Base-by-base conservation (phyloP, 768 basidiomycete species). In the Pleurotus tuber-regium region DNA sequence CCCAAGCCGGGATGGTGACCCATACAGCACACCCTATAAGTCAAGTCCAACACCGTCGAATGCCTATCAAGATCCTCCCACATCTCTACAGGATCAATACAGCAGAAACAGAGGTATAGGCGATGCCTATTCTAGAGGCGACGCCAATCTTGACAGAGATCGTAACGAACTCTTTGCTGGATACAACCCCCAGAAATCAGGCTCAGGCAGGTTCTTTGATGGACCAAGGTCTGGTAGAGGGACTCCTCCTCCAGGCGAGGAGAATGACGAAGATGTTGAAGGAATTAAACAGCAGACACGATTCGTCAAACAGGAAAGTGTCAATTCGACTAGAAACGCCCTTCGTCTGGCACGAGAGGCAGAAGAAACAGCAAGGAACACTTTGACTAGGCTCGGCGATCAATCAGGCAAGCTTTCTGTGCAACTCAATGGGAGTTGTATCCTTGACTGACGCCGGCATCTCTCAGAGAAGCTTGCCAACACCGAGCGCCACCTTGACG, bases 401-500 rank as follows among this genome's bases (percentile, higher is more conserved):
- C 96, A 99, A 70, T 98, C 95, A 19, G 96, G 96, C 96, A 54
- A 23, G 82, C 65, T 25, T 23, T 25, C 6, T 4, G 24, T n/a
- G 24, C 3, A 12, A 28, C 23, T 48, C 19, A 16, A 9, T 3
- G 28, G 30, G 48, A 10, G 24, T 48, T 33, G 25, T 36, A 52
- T 43, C 23, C 50, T 43, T 52, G 28, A 51, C 50, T 55, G 7
- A 43, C 36, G 6, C 26, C 25, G 55, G 51, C 52, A 14, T 21
- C 16, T 14, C 58, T 10, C 62, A 91, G 89, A 90, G 70, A 87
- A 86, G 70, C 70, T 99, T 57, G 95, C 92, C 23, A 92, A 92
- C 65, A 97, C 96, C 24, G 94, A 98, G 67, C 87, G 92, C 52
- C 91, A 98, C 69, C 80, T 98, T 50, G 96, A 98, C 65, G 83